phyloP scores from a whole-genome alignment of 2,329 filamentous ascomycete genomes.

The Claviceps spartinae region DNA sequence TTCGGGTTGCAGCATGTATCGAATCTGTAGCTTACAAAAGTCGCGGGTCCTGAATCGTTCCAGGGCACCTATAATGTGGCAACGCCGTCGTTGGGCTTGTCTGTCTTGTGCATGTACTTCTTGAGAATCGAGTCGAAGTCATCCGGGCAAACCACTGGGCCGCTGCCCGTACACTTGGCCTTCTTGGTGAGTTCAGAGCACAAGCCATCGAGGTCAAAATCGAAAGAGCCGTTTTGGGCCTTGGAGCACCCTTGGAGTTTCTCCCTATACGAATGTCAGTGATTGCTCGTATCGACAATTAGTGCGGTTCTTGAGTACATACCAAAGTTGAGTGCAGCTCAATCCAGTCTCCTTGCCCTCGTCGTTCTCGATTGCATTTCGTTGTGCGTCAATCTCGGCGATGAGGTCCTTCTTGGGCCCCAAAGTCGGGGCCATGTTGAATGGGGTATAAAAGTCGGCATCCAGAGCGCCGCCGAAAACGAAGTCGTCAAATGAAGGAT shows the following conservation, averaged over 20 bases:
- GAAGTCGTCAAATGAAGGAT: conserved; percentile 57
- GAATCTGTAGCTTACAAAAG: too few species aligned
- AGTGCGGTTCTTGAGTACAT: conserved; percentile 24
- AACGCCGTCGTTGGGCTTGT: conserved; percentile 27
- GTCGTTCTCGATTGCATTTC: conserved; percentile 58
- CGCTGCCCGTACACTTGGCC: conserved; percentile 83
- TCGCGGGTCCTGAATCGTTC: too few species aligned
- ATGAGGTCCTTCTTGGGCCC: conserved; percentile 54
- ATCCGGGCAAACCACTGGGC: conserved; percentile 76
- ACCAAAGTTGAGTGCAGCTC: conserved; percentile 90
- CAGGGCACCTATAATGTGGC: conserved; percentile 4
- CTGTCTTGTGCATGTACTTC: conserved; percentile 41
- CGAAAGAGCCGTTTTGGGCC: conserved; percentile 59
- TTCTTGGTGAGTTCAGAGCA: conserved; percentile 91
- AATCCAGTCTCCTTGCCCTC: conserved; percentile 45
- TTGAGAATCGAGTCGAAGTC: conserved; percentile 74
- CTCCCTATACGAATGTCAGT: conserved; percentile 54
- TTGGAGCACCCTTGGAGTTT: conserved; percentile 75
- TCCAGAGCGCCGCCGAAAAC: conserved; percentile 64
- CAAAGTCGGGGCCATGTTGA: conserved; percentile 47
- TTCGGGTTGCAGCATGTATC: too few species aligned
- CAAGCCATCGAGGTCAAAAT: conserved; percentile 85
- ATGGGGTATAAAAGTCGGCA: conserved; percentile 67
- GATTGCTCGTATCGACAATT: background rate
- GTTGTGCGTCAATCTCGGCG: conserved; percentile 61